Conservation (phyloP, 2,329 filamentous ascomycete genomes). For the Beauveria medogensis region DNA sequence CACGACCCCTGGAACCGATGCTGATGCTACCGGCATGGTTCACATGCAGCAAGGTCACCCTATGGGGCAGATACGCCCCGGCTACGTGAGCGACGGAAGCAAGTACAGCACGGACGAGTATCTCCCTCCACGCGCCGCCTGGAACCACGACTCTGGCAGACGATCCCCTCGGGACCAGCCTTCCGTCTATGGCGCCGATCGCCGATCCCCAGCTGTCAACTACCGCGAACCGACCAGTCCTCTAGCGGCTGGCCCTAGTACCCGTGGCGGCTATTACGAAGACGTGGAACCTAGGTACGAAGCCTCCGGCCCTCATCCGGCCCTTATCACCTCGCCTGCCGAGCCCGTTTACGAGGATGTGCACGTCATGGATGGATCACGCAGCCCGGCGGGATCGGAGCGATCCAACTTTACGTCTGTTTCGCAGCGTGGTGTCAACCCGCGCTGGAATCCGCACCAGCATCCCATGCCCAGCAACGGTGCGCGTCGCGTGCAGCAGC, state of each 20-base stretch:
- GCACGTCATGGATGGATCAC: constrained; percentile 43
- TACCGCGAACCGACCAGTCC: constrained; percentile 27
- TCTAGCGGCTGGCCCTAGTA: constrained; percentile 23
- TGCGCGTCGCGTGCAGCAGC: constrained; percentile 39
- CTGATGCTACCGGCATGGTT: constrained; percentile 66
- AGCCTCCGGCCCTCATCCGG: constrained; percentile 17
- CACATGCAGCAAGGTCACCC: constrained; percentile 53
- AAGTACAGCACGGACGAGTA: constrained; percentile 68
- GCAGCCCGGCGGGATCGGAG: constrained; percentile 72
- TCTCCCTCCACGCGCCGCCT: constrained; percentile 51
- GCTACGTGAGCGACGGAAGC: constrained; percentile 57
- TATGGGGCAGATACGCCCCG: constrained; percentile 35
- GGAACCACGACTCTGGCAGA: constrained; percentile 40
- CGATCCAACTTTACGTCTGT: constrained; percentile 83
- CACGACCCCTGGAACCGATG: constrained; percentile 54
- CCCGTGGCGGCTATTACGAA: constrained; percentile 66
- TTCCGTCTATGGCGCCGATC: constrained; percentile 29
- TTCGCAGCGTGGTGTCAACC: constrained; percentile 80
- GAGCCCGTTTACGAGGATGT: constrained; percentile 54
- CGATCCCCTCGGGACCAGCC: constrained; percentile 39
- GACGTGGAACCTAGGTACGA: constrained; percentile 85
- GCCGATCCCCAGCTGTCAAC: constrained; percentile 26
- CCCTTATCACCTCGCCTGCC: constrained; percentile 21
- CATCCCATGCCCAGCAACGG: constrained; percentile 34
- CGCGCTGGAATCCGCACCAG: constrained; percentile 63